Conservation (phyloP, 306 rosid species). For the Acacia crassicarpa region DNA sequence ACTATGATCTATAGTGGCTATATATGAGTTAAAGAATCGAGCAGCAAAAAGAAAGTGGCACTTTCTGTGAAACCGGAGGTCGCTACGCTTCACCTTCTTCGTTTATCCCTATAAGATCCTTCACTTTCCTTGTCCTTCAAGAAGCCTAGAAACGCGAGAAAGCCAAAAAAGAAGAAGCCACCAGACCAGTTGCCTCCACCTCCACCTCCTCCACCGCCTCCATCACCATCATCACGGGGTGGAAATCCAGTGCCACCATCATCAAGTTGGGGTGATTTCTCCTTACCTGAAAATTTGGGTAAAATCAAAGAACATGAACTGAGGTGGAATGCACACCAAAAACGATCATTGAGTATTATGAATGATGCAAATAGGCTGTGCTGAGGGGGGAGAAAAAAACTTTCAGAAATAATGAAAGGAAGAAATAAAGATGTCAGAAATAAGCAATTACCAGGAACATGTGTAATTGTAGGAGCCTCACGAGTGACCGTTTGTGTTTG, state of each 20-base stretch:
- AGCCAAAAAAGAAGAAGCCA: slow-evolving; percentile 95
- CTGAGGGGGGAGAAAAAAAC: neutral
- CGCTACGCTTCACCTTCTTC: slow-evolving; percentile 55
- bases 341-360: neutral
- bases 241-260: slow-evolving; percentile 86
- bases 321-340: neutral
- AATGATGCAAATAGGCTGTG: neutral
- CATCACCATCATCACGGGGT: slow-evolving; percentile 86
- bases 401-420: neutral
- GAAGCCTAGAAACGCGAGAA: slow-evolving; percentile 90
- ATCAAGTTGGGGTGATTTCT: slow-evolving; percentile 83
- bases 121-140: slow-evolving; percentile 87
- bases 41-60: slow-evolving; percentile 17
- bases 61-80: neutral
- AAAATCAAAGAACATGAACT: neutral
- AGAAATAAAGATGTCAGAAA: neutral
- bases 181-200: slow-evolving; percentile 98
- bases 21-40: slow-evolving; percentile 27
- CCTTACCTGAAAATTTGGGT: slow-evolving; percentile 71
- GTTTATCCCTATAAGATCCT: slow-evolving; percentile 51
- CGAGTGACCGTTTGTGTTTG: slow-evolving; percentile 91
- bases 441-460: slow-evolving; percentile 71
- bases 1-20: slow-evolving; percentile 21
- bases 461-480: slow-evolving; percentile 94
- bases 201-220: slow-evolving; percentile 95